These are phyloP conservation scores for Lentithecium fluviatile DNA, from an alignment of 495 filamentous ascomycete species.

Conservation along the genomic window DNA sequence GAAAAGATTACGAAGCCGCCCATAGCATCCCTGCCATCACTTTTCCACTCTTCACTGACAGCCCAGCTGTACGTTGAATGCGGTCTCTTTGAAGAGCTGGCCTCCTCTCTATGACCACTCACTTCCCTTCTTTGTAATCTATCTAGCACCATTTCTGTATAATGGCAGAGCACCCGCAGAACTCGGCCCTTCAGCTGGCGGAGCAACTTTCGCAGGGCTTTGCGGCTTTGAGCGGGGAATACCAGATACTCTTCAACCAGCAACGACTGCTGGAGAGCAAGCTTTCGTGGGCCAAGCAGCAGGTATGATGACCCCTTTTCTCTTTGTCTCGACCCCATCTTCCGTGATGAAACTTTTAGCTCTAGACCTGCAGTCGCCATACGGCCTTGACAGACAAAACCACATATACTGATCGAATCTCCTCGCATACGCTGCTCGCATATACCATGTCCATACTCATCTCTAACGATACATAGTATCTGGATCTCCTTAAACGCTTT, in stretches of 20 bases:
- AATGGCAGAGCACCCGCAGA: slow-evolving; percentile 10
- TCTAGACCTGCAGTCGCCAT: slow-evolving; percentile 68
- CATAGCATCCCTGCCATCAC: too few species aligned
- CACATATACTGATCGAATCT: neutral
- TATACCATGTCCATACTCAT: neutral
- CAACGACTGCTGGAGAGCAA: slow-evolving; percentile 42
- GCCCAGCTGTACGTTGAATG: too few species aligned
- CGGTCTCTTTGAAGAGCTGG: neutral
- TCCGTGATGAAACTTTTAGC: slow-evolving; percentile 64
- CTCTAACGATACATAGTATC: slow-evolving; percentile 34
- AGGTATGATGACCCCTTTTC: slow-evolving; percentile 34
- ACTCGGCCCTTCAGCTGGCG: slow-evolving; percentile 24
- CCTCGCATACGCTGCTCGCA: slow-evolving; percentile 2
- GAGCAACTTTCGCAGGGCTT: slow-evolving; percentile 42
- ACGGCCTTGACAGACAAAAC: slow-evolving; percentile 54
- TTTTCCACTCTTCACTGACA: too few species aligned
- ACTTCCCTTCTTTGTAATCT: neutral
- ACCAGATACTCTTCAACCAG: slow-evolving; percentile 38
- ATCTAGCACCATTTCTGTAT: neutral
- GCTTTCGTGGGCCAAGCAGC: slow-evolving; percentile 41
- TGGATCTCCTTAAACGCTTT: slow-evolving; percentile 40
- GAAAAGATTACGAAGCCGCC: too few species aligned
- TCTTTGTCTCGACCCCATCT: neutral
- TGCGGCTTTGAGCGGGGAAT: slow-evolving; percentile 42
- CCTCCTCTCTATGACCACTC: neutral